Evolutionary conservation across 1,284 basidiomycete species (phyloP).

Genomic region (Ceratobasidium papillatum): DNA sequence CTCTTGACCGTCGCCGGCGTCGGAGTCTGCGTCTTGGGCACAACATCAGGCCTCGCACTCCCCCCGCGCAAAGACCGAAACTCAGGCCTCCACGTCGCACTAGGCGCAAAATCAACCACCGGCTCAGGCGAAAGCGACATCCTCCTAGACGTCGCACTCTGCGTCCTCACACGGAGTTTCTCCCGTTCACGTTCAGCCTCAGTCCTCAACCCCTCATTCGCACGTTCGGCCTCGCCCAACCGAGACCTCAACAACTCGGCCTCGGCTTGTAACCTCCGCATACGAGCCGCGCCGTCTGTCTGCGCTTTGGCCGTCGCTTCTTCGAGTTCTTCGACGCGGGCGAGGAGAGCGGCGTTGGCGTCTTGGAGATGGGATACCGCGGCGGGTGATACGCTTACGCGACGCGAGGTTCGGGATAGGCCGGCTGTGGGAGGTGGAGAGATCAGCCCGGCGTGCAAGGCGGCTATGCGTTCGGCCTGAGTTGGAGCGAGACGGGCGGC

Average conservation of each 20-base stretch:
- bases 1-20: not conserved
- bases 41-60: no score
- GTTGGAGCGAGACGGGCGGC: slow-evolving; percentile 21
- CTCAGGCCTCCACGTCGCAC: slow-evolving; percentile 33
- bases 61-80: slow-evolving; percentile 20
- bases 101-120: slow-evolving; percentile 6
- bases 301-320: slow-evolving; percentile 30
- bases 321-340: slow-evolving; percentile 30
- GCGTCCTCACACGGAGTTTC: slow-evolving; percentile 4
- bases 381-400: slow-evolving; percentile 19
- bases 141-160: slow-evolving; percentile 6
- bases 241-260: slow-evolving; percentile 11
- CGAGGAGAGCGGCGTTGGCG: slow-evolving; percentile 28
- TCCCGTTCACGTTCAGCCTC: slow-evolving; percentile 12
- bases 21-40: not conserved
- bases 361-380: slow-evolving; percentile 32
- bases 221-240: slow-evolving; percentile 29
- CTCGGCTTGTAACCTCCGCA: slow-evolving; percentile 32
- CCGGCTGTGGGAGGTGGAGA: not conserved
- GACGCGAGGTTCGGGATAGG: not conserved
- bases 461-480: slow-evolving; percentile 30
- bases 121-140: not conserved
- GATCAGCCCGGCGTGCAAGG: slow-evolving; percentile 13
- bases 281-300: slow-evolving; percentile 19
- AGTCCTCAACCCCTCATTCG: slow-evolving; percentile 29